Percentiles rank a stretch among this genome's conserved stretches.
These are phyloP conservation scores for Auriscalpium orientale DNA, from an alignment of 768 basidiomycete genomes.

Conservation along the genomic window DNA sequence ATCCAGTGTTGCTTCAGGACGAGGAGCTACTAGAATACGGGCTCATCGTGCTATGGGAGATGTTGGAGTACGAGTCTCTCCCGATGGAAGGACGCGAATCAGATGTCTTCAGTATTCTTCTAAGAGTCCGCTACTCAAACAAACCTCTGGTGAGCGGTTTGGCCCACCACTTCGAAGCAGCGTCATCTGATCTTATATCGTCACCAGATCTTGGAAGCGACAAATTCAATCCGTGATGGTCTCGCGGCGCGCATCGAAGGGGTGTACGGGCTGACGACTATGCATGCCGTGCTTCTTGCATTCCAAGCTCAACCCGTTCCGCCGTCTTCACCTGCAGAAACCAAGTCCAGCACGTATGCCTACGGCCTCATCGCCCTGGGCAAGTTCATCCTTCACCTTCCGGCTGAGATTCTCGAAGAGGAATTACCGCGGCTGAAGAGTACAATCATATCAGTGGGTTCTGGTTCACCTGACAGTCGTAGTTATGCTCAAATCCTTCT, in stretches of 20 bases:
- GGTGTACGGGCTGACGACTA: slow-evolving; percentile 77
- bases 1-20: slow-evolving; percentile 32
- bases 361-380: slow-evolving; percentile 81
- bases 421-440: slow-evolving; percentile 70
- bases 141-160: slow-evolving; percentile 50
- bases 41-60: slow-evolving; percentile 76
- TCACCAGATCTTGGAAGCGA: slow-evolving; percentile 71
- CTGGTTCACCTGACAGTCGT: too few relatives aligned
- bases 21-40: slow-evolving; percentile 68
- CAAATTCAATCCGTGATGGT: slow-evolving; percentile 71
- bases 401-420: slow-evolving; percentile 80
- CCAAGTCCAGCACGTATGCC: slow-evolving; percentile 62
- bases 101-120: slow-evolving; percentile 62
- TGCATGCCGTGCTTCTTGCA: slow-evolving; percentile 62
- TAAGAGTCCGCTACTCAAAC: slow-evolving; percentile 68
- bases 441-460: slow-evolving; percentile 60
- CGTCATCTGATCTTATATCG: neutral
- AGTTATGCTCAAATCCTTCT: neutral
- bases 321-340: slow-evolving; percentile 35
- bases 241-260: slow-evolving; percentile 69
- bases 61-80: slow-evolving; percentile 65
- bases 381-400: slow-evolving; percentile 74
- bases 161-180: neutral
- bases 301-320: slow-evolving; percentile 52
- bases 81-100: slow-evolving; percentile 76